Evolutionary conservation across 2,329 filamentous ascomycete genomes (phyloP).

Genomic region (Hypoxylon sp.): DNA sequence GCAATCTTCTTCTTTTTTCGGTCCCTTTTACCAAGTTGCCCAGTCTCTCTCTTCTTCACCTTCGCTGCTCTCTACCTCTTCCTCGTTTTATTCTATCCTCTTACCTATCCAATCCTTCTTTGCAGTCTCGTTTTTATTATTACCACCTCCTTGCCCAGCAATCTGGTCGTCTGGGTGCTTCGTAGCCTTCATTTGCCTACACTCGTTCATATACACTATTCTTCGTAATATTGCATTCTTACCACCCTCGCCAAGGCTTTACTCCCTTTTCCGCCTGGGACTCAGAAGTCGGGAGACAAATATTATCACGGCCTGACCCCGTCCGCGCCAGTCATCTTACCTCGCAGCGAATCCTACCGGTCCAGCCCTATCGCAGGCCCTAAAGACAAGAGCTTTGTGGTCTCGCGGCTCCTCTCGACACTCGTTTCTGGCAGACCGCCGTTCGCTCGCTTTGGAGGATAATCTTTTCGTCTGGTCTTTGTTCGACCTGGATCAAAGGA

Average conservation of each 20-base stretch:
- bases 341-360: conserved; percentile 27
- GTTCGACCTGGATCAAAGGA: conserved; percentile 43
- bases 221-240: conserved; percentile 43
- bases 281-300: background rate
- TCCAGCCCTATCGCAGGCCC: conserved; percentile 18
- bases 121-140: conserved; percentile 35
- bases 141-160: conserved; percentile 31
- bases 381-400: conserved; percentile 39
- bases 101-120: conserved; percentile 47
- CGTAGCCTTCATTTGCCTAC: conserved; percentile 42
- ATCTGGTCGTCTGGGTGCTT: conserved; percentile 35
- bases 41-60: conserved; percentile 38
- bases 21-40: conserved; percentile 38
- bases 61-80: conserved; percentile 36
- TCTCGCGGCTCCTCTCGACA: conserved; percentile 40
- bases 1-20: conserved; percentile 43
- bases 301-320: conserved; percentile 22
- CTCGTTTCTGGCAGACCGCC: conserved; percentile 42
- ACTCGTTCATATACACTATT: conserved; percentile 45
- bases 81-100: conserved; percentile 44
- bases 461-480: conserved; percentile 42
- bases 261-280: background rate
- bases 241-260: background rate
- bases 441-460: conserved; percentile 45
- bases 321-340: conserved; percentile 24